Percentiles rank a stretch among this genome's conserved stretches.
Evolutionary conservation across 1,139 yeast genomes (phyloP).

Genomic region (Kluyveromyces sp.): DNA sequence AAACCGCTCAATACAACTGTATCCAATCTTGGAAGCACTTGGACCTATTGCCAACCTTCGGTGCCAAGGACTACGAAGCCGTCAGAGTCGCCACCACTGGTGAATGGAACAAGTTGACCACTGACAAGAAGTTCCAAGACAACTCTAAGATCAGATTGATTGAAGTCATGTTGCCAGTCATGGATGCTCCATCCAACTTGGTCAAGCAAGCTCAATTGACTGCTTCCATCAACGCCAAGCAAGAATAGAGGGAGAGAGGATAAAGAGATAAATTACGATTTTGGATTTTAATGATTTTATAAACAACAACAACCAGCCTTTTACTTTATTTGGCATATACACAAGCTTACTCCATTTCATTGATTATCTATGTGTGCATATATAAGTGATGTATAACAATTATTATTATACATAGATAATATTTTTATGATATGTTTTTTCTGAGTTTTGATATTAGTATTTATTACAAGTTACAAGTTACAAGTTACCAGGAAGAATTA

Average conservation of each 20-base stretch:
- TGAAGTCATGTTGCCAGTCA: slow-evolving; percentile 69
- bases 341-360: too few relatives aligned
- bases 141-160: slow-evolving; percentile 59
- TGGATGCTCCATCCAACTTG: slow-evolving; percentile 77
- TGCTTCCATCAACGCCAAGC: slow-evolving; percentile 50
- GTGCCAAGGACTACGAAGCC: slow-evolving; percentile 49
- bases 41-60: slow-evolving; percentile 60
- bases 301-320: too few relatives aligned
- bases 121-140: slow-evolving; percentile 41
- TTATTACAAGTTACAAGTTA: too few relatives aligned
- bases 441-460: too few relatives aligned
- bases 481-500: too few relatives aligned
- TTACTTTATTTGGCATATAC: too few relatives aligned
- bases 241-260: slow-evolving; percentile 8
- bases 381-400: too few relatives aligned
- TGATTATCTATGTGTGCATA: too few relatives aligned
- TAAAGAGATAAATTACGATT: too few relatives aligned
- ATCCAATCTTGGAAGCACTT: slow-evolving; percentile 79
- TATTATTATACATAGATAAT: too few relatives aligned
- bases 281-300: too few relatives aligned
- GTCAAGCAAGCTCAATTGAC: slow-evolving; percentile 71
- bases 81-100: slow-evolving; percentile 54
- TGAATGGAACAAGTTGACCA: slow-evolving; percentile 55
- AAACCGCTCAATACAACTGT: slow-evolving; percentile 65
- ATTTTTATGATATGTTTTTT: too few relatives aligned